Percentiles rank a stretch among this genome's conserved stretches.
These are phyloP conservation scores for Trichoderma breve DNA, from an alignment of 2,329 filamentous ascomycete genomes.

Conservation along the genomic window DNA sequence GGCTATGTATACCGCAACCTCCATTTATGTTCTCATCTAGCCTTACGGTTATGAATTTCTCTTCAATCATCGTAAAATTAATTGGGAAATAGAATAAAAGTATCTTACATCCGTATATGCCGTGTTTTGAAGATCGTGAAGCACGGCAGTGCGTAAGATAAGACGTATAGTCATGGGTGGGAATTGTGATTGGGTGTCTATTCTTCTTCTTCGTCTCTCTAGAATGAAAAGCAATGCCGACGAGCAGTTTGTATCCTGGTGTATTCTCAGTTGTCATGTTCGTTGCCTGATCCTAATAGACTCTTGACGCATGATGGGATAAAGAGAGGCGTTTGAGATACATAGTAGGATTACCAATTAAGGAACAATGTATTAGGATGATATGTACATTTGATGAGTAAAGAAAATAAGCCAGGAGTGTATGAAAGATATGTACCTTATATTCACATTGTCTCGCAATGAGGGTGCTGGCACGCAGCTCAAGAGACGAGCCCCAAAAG, in stretches of 20 bases:
- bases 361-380: no score
- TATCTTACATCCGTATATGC: not conserved
- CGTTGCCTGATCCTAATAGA: not conserved
- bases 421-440: no score
- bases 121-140: not conserved
- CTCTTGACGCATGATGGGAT: not conserved
- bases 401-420: no score
- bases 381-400: no score
- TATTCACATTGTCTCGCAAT: no score
- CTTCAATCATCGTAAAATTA: not conserved
- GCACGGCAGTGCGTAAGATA: not conserved
- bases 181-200: not conserved
- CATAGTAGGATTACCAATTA: no score
- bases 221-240: not conserved
- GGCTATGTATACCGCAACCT: not conserved
- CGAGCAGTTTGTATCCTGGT: not conserved
- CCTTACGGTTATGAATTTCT: not conserved
- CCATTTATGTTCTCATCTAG: not conserved
- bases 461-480: no score
- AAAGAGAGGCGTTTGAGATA: not conserved
- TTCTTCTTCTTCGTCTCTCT: not conserved
- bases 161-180: not conserved
- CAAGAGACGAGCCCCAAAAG: no score
- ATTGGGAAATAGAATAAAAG: not conserved
- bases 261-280: not conserved